Conservation (phyloP, 768 basidiomycete genomes). For the Boletus patriciae region DNA sequence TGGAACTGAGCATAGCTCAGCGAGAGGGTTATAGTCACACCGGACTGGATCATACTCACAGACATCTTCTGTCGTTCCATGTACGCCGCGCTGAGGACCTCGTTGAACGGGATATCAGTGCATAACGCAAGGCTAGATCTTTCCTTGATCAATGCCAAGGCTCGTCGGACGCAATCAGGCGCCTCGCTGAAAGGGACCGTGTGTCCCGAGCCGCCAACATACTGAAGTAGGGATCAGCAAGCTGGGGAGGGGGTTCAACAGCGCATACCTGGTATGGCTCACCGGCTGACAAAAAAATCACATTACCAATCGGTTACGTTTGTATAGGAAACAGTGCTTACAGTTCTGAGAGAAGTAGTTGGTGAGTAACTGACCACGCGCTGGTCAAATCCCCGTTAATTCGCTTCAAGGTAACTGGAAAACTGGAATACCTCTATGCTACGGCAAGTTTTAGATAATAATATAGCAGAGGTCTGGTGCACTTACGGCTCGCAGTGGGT, state of each 20-base stretch:
- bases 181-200: slow-evolving; percentile 65
- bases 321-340: slow-evolving; percentile 35
- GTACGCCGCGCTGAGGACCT: slow-evolving; percentile 78
- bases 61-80: slow-evolving; percentile 87
- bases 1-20: slow-evolving; percentile 56
- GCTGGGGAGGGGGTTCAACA: not conserved
- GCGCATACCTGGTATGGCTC: slow-evolving; percentile 69
- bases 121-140: slow-evolving; percentile 51
- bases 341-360: slow-evolving; percentile 88
- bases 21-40: not conserved
- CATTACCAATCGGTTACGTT: not conserved
- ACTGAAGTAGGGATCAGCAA: slow-evolving; percentile 43
- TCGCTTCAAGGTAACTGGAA: not conserved
- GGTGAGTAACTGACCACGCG: slow-evolving; percentile 66
- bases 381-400: slow-evolving; percentile 37
- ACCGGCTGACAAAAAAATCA: slow-evolving; percentile 51
- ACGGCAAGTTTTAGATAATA: slow-evolving; percentile 9
- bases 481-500: slow-evolving; percentile 64
- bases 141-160: slow-evolving; percentile 57
- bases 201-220: slow-evolving; percentile 73
- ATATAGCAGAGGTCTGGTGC: slow-evolving; percentile 1
- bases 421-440: slow-evolving; percentile 64
- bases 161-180: slow-evolving; percentile 56
- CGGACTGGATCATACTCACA: slow-evolving; percentile 40
- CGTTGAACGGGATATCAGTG: slow-evolving; percentile 56